Base-by-base conservation (phyloP, 768 basidiomycete species). In the Gautieria morchelliformis region DNA sequence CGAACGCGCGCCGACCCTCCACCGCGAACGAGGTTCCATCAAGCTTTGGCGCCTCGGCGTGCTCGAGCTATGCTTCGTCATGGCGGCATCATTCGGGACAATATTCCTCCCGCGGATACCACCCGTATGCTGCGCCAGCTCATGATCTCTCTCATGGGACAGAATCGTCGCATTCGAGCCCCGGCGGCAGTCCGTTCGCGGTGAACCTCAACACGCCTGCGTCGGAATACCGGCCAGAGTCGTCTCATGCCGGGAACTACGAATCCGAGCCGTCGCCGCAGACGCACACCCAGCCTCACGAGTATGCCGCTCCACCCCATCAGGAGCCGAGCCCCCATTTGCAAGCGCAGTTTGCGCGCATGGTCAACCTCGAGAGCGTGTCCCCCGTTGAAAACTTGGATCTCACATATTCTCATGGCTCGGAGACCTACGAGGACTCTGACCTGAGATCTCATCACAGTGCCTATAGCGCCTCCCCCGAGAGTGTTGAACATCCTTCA, bases 91-190 rank as follows among this genome's bases (percentile, higher is more conserved):
- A 37, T 9, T 37, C 35, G 35, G 35, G 10, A 14, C 35, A 37
- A 9, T 14, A 37, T 37, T 2, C 50, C 11, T 27, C 50, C 32
- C 69, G 59, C 58, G 65, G 53, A 15, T 72, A 70, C 54, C 74
- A 65, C 64, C 70, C 69, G 27, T 73, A 73, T 61, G 68, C 69
- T 46, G 55, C 58, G 5, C 61, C 65, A 37, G 60, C 53, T 8
- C 59, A 59, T 51, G 63, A 61, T 58, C 63, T 57, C 22, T 59
- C 58, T 30, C 30, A 51, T 19, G 39, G 50, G 53, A 60, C 56
- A 49, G 64, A 61, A 51, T 69, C 67, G 33, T 67, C 68, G 27
- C 72, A 71, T 41, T 71, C 71, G 11, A 70, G 65, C 57, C 69
- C 63, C 62, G 68, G 27, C 19, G 33, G 50, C 30, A 51, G 50